Percentiles rank a stretch among this genome's conserved stretches.
phyloP scores from a whole-genome alignment of 1,284 basidiomycete genomes.

The Wallemia ichthyophaga region DNA sequence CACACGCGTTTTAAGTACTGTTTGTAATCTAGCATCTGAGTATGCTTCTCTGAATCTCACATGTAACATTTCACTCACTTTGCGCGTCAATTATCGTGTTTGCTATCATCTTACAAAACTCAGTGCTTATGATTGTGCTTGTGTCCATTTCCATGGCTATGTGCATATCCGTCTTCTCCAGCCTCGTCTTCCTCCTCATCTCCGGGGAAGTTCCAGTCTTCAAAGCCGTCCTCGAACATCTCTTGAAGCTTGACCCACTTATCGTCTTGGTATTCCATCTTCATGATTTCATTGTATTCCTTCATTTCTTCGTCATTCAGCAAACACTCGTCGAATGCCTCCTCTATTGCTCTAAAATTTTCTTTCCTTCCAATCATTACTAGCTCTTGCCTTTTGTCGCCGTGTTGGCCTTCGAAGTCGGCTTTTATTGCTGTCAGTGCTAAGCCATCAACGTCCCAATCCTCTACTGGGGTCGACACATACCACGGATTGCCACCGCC shows the following conservation, averaged over 20 bases:
- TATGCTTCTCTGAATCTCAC: too few relatives aligned
- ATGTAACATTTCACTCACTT: too few relatives aligned
- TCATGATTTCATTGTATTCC: slow-evolving; percentile 17
- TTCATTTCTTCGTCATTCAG: slow-evolving; percentile 18
- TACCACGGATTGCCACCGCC: slow-evolving; percentile 17
- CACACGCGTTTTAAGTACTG: too few relatives aligned
- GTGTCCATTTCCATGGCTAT: neutral
- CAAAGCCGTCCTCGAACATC: slow-evolving; percentile 16
- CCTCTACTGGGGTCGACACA: slow-evolving; percentile 14
- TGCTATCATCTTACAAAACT: too few relatives aligned
- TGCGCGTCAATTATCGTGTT: too few relatives aligned
- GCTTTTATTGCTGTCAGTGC: slow-evolving; percentile 15
- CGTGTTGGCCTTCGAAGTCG: slow-evolving; percentile 19
- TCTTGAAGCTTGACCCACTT: slow-evolving; percentile 13
- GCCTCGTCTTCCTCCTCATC: slow-evolving; percentile 11
- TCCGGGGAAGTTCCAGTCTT: slow-evolving; percentile 15
- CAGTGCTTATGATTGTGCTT: neutral
- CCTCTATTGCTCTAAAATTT: slow-evolving; percentile 12
- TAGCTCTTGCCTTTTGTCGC: slow-evolving; percentile 16
- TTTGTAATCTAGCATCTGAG: too few relatives aligned
- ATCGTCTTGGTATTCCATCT: slow-evolving; percentile 9
- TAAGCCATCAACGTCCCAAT: slow-evolving; percentile 14
- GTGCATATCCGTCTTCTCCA: neutral
- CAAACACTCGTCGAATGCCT: slow-evolving; percentile 15
- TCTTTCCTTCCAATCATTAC: slow-evolving; percentile 16